Evolutionary conservation across 352 stramenopile species (phyloP).

Genomic region (Phytophthora fragariaefolia): DNA sequence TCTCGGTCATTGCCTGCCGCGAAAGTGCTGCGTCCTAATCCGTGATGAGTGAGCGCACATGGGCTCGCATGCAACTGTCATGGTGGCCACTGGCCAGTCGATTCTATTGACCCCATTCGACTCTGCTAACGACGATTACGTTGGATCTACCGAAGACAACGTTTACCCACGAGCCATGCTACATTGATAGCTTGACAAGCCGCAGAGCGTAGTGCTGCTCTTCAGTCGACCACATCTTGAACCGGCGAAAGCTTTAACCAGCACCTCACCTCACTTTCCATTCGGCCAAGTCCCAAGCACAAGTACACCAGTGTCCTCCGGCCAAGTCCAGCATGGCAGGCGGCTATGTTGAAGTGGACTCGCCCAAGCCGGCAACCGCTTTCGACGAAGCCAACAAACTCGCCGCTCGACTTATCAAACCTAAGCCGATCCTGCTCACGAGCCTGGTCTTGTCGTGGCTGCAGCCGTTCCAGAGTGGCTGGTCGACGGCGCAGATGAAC

Average conservation of each 20-base stretch:
- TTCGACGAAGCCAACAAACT: constrained; percentile 27
- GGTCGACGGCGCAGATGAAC: constrained; percentile 27
- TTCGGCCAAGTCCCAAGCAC: constrained; percentile 4
- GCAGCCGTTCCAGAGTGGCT: constrained; percentile 19
- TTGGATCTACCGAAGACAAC: background rate
- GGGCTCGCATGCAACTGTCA: background rate
- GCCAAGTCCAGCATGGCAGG: constrained; percentile 4
- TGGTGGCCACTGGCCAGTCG: background rate
- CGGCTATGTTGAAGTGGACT: constrained; percentile 6
- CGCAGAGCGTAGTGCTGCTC: no score
- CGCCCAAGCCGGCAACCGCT: constrained; percentile 10
- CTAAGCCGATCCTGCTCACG: constrained; percentile 17
- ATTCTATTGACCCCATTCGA: background rate
- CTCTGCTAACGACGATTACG: background rate
- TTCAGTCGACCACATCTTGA: no score
- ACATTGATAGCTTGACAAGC: no score
- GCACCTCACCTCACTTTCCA: constrained; percentile 1
- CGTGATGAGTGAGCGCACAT: background rate
- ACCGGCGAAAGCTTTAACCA: no score
- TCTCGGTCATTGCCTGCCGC: no score
- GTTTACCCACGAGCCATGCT: background rate
- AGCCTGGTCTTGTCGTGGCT: constrained; percentile 13
- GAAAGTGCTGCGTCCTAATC: background rate
- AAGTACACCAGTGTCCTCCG: background rate
- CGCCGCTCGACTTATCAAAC: constrained; percentile 15